Percentiles rank a stretch among this genome's conserved stretches.
Evolutionary conservation across 140 eudicot species (phyloP).

Genomic region (Bidens hawaiensis): DNA sequence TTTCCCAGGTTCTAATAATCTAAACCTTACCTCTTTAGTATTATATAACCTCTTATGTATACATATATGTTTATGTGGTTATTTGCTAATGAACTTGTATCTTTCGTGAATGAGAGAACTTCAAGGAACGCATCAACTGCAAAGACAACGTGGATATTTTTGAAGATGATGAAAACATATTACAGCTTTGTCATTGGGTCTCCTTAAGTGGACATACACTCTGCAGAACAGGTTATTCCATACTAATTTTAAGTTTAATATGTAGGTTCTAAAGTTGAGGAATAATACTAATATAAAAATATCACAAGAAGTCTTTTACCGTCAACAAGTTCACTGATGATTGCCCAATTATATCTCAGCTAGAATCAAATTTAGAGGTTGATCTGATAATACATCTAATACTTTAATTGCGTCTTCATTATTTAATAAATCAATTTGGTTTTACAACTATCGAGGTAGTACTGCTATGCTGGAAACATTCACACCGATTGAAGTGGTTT

Average conservation of each 20-base stretch:
- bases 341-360: too few relatives aligned
- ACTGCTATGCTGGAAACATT: too few relatives aligned
- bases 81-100: constrained; percentile 12
- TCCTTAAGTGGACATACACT: constrained; percentile 99
- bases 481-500: too few relatives aligned
- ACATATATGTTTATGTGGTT: constrained; percentile 15
- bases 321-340: too few relatives aligned
- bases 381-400: too few relatives aligned
- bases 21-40: constrained; percentile 8
- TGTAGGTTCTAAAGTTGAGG: too few relatives aligned
- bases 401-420: too few relatives aligned
- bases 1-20: constrained; percentile 69
- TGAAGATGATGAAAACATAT: constrained; percentile 84
- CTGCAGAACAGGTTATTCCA: constrained; percentile 74
- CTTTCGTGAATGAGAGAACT: constrained; percentile 87
- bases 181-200: constrained; percentile 99
- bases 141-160: constrained; percentile 62
- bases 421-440: too few relatives aligned
- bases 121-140: constrained; percentile 89
- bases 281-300: too few relatives aligned
- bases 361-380: too few relatives aligned
- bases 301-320: too few relatives aligned
- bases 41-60: constrained; percentile 4
- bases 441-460: too few relatives aligned
- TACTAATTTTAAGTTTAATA: not conserved